Percentiles rank a stretch among this genome's conserved stretches.
These are phyloP conservation scores for Takashimella koratensis DNA, from an alignment of 1,284 basidiomycete genomes.

Conservation along the genomic window DNA sequence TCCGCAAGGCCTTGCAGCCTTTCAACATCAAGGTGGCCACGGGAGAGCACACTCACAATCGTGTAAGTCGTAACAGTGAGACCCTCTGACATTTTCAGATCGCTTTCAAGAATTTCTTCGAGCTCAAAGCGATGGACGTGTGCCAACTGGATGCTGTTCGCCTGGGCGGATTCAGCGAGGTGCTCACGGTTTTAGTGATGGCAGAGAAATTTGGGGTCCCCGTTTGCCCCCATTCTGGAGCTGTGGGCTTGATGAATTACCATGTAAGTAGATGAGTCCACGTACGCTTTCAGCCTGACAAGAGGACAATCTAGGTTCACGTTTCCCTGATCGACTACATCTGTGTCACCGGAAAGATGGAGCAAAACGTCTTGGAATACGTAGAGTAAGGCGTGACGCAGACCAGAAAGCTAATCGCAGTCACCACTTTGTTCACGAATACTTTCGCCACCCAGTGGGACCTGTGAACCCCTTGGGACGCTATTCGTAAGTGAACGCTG, in stretches of 20 bases:
- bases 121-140: conserved; percentile 89
- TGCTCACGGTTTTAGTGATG: conserved; percentile 89
- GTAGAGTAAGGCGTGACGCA: conserved; percentile 40
- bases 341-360: conserved; percentile 82
- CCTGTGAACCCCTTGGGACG: too few relatives aligned
- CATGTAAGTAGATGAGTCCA: too few relatives aligned
- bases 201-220: conserved; percentile 78
- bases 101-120: conserved; percentile 92
- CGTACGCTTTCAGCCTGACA: too few relatives aligned
- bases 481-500: too few relatives aligned
- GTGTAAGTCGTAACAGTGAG: conserved; percentile 55
- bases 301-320: too few relatives aligned
- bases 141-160: conserved; percentile 93
- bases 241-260: conserved; percentile 92
- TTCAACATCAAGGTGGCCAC: conserved; percentile 89
- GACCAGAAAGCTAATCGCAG: too few relatives aligned
- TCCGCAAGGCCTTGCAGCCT: conserved; percentile 62
- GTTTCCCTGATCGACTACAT: conserved; percentile 81
- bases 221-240: conserved; percentile 88
- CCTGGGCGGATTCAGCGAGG: conserved; percentile 87
- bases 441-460: conserved; percentile 86
- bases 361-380: conserved; percentile 80
- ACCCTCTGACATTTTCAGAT: conserved; percentile 49
- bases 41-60: conserved; percentile 92
- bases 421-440: conserved; percentile 84